These are phyloP conservation scores for Aspergillus sp. DNA, from an alignment of 2,329 filamentous ascomycete species.

Conservation along the genomic window DNA sequence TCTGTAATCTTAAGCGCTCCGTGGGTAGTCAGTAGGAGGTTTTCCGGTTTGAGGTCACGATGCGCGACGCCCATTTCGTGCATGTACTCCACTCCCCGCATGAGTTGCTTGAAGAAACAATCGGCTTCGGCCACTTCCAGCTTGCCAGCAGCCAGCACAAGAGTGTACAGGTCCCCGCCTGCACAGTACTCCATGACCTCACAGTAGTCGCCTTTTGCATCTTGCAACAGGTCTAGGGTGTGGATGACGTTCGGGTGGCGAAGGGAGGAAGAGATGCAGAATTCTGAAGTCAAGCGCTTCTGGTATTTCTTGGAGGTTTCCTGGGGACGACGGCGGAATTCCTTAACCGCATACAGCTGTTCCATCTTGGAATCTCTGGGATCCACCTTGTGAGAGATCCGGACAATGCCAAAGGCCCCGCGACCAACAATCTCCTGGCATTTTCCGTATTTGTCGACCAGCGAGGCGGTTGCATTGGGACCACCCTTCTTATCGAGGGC, in stretches of 20 bases:
- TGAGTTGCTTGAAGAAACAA: constrained; percentile 98
- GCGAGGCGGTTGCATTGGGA: constrained; percentile 67
- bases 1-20: constrained; percentile 96
- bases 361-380: constrained; percentile 72
- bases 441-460: constrained; percentile 97
- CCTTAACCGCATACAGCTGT: constrained; percentile 95
- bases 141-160: constrained; percentile 86
- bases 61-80: constrained; percentile 99
- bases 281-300: constrained; percentile 93
- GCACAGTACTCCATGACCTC: constrained; percentile 99
- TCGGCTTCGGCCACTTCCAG: constrained; percentile 86
- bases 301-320: constrained; percentile 97
- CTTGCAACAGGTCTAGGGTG: constrained; percentile 89
- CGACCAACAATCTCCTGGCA: constrained; percentile 96
- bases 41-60: constrained; percentile 94
- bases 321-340: constrained; percentile 89
- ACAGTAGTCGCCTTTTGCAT: constrained; percentile 95
- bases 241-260: constrained; percentile 98
- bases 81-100: constrained; percentile 98
- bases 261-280: constrained; percentile 95
- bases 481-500: constrained; percentile 73
- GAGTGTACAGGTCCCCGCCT: constrained; percentile 89
- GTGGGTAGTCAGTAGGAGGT: constrained; percentile 85
- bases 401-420: constrained; percentile 93
- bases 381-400: constrained; percentile 93